Conservation (phyloP, 1,284 basidiomycete species). For the Chalciporus sp. region DNA sequence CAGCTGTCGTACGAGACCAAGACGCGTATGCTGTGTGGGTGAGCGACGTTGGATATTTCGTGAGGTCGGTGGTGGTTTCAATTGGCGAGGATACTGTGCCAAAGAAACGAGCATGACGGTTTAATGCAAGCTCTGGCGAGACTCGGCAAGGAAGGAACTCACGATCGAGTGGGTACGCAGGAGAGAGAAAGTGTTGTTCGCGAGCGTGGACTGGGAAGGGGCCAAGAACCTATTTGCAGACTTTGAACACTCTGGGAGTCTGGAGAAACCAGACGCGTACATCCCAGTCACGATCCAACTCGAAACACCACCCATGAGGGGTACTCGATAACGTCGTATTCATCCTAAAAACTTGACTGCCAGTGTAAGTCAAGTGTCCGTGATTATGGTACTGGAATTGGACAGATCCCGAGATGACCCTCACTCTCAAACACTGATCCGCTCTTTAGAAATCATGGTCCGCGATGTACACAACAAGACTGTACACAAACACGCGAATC, state of each 20-base stretch:
- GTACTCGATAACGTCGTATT: conserved; percentile 5
- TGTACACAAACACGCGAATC: conserved; percentile 5
- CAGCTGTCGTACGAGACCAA: conserved; percentile 51
- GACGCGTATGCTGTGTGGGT: conserved; percentile 49
- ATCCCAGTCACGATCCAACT: conserved; percentile 30
- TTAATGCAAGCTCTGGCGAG: not conserved
- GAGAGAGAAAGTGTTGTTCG: conserved; percentile 77
- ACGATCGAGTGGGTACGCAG: conserved; percentile 72
- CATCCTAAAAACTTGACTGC: not conserved
- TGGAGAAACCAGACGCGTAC: conserved; percentile 13
- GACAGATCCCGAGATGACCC: too few relatives aligned
- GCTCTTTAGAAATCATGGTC: not conserved
- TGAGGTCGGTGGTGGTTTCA: conserved; percentile 12
- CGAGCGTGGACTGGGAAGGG: conserved; percentile 82
- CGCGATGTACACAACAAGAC: not conserved
- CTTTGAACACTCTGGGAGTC: conserved; percentile 1
- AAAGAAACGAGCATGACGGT: not conserved
- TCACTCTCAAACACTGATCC: not conserved
- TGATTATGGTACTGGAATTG: not conserved
- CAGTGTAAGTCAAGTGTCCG: not conserved
- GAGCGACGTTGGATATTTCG: conserved; percentile 55
- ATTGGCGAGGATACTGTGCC: conserved; percentile 23
- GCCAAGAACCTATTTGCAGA: conserved; percentile 59
- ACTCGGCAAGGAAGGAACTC: conserved; percentile 22
- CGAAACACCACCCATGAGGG: conserved; percentile 22